Conservation (phyloP, 805 yeast genomes). For the Candida namnaoensis region DNA sequence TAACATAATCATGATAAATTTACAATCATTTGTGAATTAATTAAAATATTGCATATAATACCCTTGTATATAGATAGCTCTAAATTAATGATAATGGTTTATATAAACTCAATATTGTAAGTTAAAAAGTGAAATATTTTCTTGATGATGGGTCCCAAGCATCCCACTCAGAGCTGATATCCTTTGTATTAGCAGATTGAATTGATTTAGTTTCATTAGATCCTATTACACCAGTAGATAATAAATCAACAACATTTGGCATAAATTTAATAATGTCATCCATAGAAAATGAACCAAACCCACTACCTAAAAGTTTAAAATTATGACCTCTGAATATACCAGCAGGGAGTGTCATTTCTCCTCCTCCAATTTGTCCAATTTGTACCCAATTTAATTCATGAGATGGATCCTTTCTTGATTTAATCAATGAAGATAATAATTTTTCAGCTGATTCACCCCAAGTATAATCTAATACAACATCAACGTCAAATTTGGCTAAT, state of each 20-base stretch:
- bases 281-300: constrained; percentile 4
- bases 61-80: too few relatives aligned
- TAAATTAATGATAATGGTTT: too few relatives aligned
- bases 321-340: constrained; percentile 3
- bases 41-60: too few relatives aligned
- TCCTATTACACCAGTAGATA: constrained; percentile 1
- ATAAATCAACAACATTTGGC: background rate
- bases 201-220: background rate
- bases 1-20: too few relatives aligned
- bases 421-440: background rate
- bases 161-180: constrained; percentile 3
- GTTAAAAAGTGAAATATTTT: background rate
- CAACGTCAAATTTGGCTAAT: constrained; percentile 1
- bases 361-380: constrained; percentile 7
- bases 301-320: constrained; percentile 4
- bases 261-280: background rate
- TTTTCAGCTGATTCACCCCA: constrained; percentile 4
- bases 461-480: constrained; percentile 5
- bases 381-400: constrained; percentile 3
- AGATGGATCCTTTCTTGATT: constrained; percentile 1
- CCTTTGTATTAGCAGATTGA: background rate
- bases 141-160: constrained; percentile 1
- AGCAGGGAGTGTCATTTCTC: constrained; percentile 1
- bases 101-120: too few relatives aligned
- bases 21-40: too few relatives aligned